A percentile compares a stretch with the other conserved stretches of the same genome.
Conservation (phyloP, 441 rosid species). For the Gossypium lobatum region DNA sequence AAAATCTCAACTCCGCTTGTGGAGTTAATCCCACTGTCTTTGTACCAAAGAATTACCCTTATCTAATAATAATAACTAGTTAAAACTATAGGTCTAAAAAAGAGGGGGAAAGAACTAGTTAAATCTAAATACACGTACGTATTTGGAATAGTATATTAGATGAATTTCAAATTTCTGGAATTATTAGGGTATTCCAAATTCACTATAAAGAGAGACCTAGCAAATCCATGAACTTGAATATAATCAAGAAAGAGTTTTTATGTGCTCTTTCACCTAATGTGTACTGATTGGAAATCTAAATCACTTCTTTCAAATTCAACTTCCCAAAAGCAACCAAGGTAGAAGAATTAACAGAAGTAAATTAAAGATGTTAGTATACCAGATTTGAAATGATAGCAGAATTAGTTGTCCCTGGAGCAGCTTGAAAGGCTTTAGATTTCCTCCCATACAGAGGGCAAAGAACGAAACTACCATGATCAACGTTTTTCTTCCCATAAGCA, state of each 20-base stretch:
- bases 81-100: not conserved
- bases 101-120: not conserved
- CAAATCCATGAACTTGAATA: not conserved
- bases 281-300: not conserved
- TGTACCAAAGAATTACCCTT: not conserved
- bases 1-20: not conserved
- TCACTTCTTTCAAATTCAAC: not conserved
- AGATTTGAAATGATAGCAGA: constrained; percentile 69
- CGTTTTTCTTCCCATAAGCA: constrained; percentile 59
- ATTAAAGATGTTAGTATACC: constrained; percentile 42
- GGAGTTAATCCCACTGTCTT: not conserved
- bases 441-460: constrained; percentile 92
- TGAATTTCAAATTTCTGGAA: not conserved
- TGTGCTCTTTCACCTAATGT: not conserved
- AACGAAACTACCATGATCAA: constrained; percentile 74
- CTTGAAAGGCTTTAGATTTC: constrained; percentile 98
- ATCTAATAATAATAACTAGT: not conserved
- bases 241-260: not conserved
- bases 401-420: constrained; percentile 90
- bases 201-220: not conserved
- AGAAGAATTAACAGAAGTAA: constrained; percentile 1
- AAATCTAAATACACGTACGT: not conserved
- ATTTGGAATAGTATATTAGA: not conserved
- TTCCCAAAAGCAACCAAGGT: not conserved
- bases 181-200: constrained; percentile 4